phyloP scores from a whole-genome alignment of 73 alveolate genomes.

The Blepharisma stoltei region DNA sequence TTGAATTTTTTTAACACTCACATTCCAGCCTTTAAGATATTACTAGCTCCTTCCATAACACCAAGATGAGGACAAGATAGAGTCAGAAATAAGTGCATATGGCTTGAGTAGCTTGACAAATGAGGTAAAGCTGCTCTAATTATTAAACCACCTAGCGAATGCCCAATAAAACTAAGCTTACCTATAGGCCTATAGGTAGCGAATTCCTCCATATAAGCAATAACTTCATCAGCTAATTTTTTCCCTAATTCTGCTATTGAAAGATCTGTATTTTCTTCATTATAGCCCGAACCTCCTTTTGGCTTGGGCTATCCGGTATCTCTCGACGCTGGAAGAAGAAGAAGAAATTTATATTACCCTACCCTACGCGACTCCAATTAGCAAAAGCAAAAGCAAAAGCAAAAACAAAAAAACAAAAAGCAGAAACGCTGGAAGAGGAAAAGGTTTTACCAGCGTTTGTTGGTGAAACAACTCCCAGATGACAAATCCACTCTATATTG shows the following conservation, averaged over 20 bases:
- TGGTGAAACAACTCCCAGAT: too few species aligned
- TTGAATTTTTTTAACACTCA: slow-evolving; percentile 84
- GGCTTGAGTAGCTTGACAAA: slow-evolving; percentile 61
- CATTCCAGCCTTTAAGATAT: slow-evolving; percentile 86
- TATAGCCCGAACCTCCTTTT: too few species aligned
- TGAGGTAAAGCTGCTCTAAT: slow-evolving; percentile 90
- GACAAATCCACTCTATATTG: too few species aligned
- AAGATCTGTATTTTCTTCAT: slow-evolving; percentile 92
- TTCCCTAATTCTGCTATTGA: slow-evolving; percentile 91
- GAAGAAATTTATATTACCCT: too few species aligned
- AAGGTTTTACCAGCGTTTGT: too few species aligned
- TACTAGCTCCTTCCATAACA: slow-evolving; percentile 66
- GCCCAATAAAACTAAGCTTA: slow-evolving; percentile 69
- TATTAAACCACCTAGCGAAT: slow-evolving; percentile 91
- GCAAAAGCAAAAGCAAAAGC: too few species aligned
- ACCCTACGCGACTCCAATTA: too few species aligned
- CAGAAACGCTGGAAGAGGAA: too few species aligned
- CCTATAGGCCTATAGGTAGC: slow-evolving; percentile 73
- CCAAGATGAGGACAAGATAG: slow-evolving; percentile 92
- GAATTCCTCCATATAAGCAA: slow-evolving; percentile 78
- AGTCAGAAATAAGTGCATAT: slow-evolving; percentile 75
- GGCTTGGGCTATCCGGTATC: too few species aligned
- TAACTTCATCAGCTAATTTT: slow-evolving; percentile 88
- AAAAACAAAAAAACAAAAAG: too few species aligned
- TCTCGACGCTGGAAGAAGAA: too few species aligned